Evolutionary conservation across 129 eudicot species (phyloP).

Genomic region (Saposhnikovia divaricata): DNA sequence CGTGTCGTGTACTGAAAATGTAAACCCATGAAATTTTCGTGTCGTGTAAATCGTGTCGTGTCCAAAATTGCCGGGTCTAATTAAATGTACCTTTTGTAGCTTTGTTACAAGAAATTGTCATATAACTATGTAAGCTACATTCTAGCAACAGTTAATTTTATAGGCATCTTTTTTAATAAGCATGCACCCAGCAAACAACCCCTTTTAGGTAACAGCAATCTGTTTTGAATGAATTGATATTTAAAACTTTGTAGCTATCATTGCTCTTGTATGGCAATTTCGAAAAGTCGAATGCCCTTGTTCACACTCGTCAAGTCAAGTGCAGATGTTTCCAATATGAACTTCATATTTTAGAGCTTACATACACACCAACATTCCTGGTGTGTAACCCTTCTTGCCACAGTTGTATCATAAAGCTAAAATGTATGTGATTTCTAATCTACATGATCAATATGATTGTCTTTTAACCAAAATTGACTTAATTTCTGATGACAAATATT

Average conservation of each 20-base stretch:
- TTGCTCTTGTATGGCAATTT: slow-evolving; percentile 29
- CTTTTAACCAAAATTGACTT: no score
- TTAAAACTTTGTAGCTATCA: slow-evolving; percentile 60
- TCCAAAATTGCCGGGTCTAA: no score
- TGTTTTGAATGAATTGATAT: slow-evolving; percentile 69
- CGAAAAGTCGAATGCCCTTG: no score
- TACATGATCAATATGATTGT: no score
- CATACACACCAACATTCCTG: slow-evolving; percentile 43
- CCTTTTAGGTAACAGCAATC: slow-evolving; percentile 37
- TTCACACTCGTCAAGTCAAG: slow-evolving; percentile 40
- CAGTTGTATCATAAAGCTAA: slow-evolving; percentile 38
- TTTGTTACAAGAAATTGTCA: background rate
- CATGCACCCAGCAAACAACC: slow-evolving; percentile 17
- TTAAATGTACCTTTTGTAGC: background rate
- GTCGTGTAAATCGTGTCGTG: no score
- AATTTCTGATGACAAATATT: no score
- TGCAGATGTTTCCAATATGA: slow-evolving; percentile 62
- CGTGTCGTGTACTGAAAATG: no score
- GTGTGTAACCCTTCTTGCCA: slow-evolving; percentile 58
- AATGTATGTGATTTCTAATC: no score
- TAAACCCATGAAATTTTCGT: no score
- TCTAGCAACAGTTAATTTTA: background rate
- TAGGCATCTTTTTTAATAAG: background rate
- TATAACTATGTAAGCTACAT: background rate
- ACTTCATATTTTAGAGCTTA: no score